These are phyloP conservation scores for Dendrobium officinale DNA, from an alignment of 106 monocot genomes.

Conservation along the genomic window DNA sequence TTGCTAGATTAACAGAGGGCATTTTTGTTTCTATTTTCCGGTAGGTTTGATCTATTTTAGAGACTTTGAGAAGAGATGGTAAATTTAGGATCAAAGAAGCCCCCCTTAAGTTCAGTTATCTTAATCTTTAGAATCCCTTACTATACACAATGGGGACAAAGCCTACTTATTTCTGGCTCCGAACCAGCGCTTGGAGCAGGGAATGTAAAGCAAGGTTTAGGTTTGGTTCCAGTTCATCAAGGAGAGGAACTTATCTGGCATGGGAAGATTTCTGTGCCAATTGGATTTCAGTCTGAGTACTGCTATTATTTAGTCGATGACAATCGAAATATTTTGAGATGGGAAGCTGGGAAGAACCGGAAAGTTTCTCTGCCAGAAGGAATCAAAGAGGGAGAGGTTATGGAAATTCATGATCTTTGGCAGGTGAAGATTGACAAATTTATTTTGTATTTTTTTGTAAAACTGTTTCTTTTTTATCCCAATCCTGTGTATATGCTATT, in stretches of 20 bases:
- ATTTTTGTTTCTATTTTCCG: neutral
- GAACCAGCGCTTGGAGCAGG: conserved; percentile 58
- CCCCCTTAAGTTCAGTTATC: conserved; percentile 38
- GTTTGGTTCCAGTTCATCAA: conserved; percentile 59
- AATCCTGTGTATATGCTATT: neutral
- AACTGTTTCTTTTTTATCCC: neutral
- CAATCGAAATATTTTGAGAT: conserved; percentile 63
- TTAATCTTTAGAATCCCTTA: conserved; percentile 73
- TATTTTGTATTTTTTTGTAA: neutral
- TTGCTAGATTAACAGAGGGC: neutral
- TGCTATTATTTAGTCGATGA: conserved; percentile 83
- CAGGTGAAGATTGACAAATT: conserved; percentile 37
- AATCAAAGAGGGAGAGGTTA: conserved; percentile 43
- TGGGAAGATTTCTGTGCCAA: conserved; percentile 41
- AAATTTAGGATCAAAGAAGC: conserved; percentile 30
- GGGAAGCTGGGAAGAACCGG: conserved; percentile 58
- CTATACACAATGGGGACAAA: conserved; percentile 88
- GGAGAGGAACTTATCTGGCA: conserved; percentile 76
- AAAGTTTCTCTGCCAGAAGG: conserved; percentile 54
- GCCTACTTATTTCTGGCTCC: conserved; percentile 66
- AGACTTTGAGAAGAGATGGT: conserved; percentile 23
- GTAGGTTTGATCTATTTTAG: neutral
- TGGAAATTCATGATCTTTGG: conserved; percentile 85
- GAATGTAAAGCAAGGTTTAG: conserved; percentile 64
- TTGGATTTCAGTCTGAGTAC: conserved; percentile 67